Evolutionary conservation across 192 early-diverging fungal genomes (phyloP), one percentile per base, ranked within the genome.

Genomic region (Diversispora eburnea): DNA sequence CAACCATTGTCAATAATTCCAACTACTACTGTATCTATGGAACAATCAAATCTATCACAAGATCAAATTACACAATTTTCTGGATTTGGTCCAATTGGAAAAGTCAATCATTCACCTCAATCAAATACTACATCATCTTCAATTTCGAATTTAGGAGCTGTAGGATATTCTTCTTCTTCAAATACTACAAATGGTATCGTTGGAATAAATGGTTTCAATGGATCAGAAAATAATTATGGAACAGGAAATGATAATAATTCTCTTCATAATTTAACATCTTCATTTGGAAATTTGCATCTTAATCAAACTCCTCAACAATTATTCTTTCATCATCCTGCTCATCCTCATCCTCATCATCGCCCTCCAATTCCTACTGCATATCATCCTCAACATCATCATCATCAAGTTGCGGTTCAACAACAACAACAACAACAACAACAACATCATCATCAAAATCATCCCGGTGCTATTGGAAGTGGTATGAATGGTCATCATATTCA

Each of bases 391-490:
- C 75, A 51, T 1, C 63, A 55, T 9, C 64, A 73, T 55, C 77
- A 76, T 52, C 75, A 74, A 8, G 69, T 74, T 51, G 77, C 79
- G 51, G 73, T 62, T 57, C 76, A 67, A 20, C 76, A 73, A n/a
- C 77, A 77, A 22, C 69, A 70, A 9, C 69, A 70, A 20, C 75
- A 22, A 8, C 72, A 74, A 46, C 15, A 54, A 8, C 69, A 59
- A 58, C 72, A 55, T 39, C 77, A 78, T 20, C 77, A 63, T 22
- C 73, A 46, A 45, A 66, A 59, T 61, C 77, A 75, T 54, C 70
- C 45, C 3, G 58, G 70, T 61, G 59, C 57, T 41, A 72, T 72
- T 60, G 58, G 55, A 8, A 60, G 70, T 60, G 70, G 70, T 48
- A n/a, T 72, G 15, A n/a, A 3, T 33, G 59, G 70, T 72, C 45